Evolutionary conservation across 805 yeast genomes (phyloP).

Genomic region (Candida germanica): DNA sequence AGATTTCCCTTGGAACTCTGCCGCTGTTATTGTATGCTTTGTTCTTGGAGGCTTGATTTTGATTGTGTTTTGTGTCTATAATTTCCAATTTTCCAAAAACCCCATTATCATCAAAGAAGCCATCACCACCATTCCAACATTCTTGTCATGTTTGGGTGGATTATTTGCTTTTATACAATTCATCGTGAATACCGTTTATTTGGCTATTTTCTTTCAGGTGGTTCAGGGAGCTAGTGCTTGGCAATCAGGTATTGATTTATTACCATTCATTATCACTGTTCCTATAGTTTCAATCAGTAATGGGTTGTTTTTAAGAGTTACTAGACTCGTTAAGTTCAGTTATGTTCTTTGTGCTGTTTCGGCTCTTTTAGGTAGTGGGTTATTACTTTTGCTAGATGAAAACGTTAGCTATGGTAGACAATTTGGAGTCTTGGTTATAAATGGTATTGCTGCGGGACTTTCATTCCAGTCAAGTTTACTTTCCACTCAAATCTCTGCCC

Average conservation of each 20-base stretch:
- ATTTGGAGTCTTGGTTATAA: slow-evolving; percentile 32
- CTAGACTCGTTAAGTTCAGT: slow-evolving; percentile 30
- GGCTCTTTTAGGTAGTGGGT: slow-evolving; percentile 34
- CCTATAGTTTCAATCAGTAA: slow-evolving; percentile 28
- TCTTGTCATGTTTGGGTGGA: slow-evolving; percentile 36
- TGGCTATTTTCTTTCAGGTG: slow-evolving; percentile 40
- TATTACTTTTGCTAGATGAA: slow-evolving; percentile 26
- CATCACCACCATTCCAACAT: slow-evolving; percentile 32
- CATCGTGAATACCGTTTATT: slow-evolving; percentile 31
- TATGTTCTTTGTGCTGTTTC: slow-evolving; percentile 27
- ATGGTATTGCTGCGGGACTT: slow-evolving; percentile 35
- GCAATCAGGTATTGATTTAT: slow-evolving; percentile 35
- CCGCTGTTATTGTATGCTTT: slow-evolving; percentile 49
- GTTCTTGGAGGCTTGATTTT: slow-evolving; percentile 42
- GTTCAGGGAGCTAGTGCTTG: slow-evolving; percentile 32
- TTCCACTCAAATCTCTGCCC: slow-evolving; percentile 37
- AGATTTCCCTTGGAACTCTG: slow-evolving; percentile 51
- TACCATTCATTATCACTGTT: slow-evolving; percentile 34
- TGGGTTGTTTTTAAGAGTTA: slow-evolving; percentile 28
- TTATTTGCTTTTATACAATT: slow-evolving; percentile 38
- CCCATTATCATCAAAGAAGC: slow-evolving; percentile 48
- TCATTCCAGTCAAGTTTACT: slow-evolving; percentile 35
- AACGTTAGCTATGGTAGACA: slow-evolving; percentile 19
- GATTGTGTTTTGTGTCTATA: slow-evolving; percentile 36
- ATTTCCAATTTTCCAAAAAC: slow-evolving; percentile 38